Evolutionary conservation across 2,329 filamentous ascomycete species (phyloP).

Genomic region (Cladophialophora bantiana): DNA sequence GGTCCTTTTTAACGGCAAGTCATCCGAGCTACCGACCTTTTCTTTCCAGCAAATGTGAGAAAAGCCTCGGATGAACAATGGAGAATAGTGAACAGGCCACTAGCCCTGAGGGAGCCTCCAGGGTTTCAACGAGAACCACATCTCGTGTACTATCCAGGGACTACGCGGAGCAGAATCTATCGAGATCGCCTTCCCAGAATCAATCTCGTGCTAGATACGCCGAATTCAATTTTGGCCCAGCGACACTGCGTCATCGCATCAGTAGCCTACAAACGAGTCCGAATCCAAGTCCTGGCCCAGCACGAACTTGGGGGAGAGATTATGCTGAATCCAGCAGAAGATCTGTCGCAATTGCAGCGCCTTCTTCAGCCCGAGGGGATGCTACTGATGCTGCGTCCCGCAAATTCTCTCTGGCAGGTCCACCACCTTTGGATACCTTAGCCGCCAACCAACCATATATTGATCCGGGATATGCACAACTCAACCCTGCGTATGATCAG

Average conservation of each 20-base stretch:
- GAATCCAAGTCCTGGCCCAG: conserved; percentile 25
- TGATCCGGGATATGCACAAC: conserved; percentile 60
- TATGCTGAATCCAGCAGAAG: conserved; percentile 17
- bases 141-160: conserved; percentile 21
- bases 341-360: conserved; percentile 25
- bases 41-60: background rate
- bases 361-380: conserved; percentile 16
- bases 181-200: conserved; percentile 15
- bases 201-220: conserved; percentile 18
- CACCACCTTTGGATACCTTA: conserved; percentile 35
- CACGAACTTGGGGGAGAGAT: conserved; percentile 14
- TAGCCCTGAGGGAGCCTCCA: conserved; percentile 16
- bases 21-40: background rate
- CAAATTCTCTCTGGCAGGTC: conserved; percentile 44
- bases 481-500: conserved; percentile 64
- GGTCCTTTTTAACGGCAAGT: background rate
- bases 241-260: conserved; percentile 22
- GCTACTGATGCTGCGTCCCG: conserved; percentile 21
- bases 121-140: background rate
- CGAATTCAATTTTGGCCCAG: conserved; percentile 21
- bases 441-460: conserved; percentile 55
- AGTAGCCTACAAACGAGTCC: conserved; percentile 18
- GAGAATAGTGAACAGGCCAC: conserved; percentile 16
- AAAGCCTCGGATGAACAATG: conserved; percentile 4
- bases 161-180: conserved; percentile 15